These are phyloP conservation scores for Cladophialophora exuberans DNA, from an alignment of 2,329 filamentous ascomycete genomes.

Conservation along the genomic window DNA sequence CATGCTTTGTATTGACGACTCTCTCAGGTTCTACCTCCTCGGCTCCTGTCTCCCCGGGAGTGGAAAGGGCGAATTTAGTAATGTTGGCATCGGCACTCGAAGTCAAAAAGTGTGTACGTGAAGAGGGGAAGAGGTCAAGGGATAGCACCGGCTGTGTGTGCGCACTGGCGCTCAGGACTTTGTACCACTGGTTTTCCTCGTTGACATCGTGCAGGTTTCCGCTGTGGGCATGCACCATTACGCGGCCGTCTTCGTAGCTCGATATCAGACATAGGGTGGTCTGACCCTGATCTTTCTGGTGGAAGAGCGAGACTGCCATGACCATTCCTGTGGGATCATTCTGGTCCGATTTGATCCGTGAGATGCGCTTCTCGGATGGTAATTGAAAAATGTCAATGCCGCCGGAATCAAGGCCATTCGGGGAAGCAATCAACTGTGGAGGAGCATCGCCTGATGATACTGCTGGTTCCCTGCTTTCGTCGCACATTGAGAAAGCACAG, in stretches of 20 bases:
- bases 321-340: constrained; percentile 68
- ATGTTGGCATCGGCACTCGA: constrained; percentile 81
- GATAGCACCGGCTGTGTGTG: constrained; percentile 85
- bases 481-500: constrained; percentile 75
- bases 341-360: constrained; percentile 56
- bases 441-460: background rate
- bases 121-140: constrained; percentile 59
- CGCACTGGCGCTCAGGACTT: constrained; percentile 65
- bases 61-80: constrained; percentile 62
- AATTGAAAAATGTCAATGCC: constrained; percentile 83
- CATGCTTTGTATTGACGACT: constrained; percentile 76
- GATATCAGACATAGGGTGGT: constrained; percentile 56
- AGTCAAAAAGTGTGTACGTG: constrained; percentile 68
- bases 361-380: constrained; percentile 71
- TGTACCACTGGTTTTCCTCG: constrained; percentile 49
- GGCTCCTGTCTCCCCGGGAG: constrained; percentile 54
- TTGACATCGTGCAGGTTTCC: constrained; percentile 5
- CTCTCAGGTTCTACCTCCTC: constrained; percentile 56
- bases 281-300: constrained; percentile 40
- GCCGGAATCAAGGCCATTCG: constrained; percentile 74
- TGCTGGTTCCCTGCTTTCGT: constrained; percentile 35
- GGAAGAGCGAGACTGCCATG: constrained; percentile 75
- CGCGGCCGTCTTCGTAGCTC: constrained; percentile 84
- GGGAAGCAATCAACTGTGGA: constrained; percentile 68
- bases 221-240: constrained; percentile 60